phyloP scores from a whole-genome alignment of 768 basidiomycete species.

The Daedalea quercina region DNA sequence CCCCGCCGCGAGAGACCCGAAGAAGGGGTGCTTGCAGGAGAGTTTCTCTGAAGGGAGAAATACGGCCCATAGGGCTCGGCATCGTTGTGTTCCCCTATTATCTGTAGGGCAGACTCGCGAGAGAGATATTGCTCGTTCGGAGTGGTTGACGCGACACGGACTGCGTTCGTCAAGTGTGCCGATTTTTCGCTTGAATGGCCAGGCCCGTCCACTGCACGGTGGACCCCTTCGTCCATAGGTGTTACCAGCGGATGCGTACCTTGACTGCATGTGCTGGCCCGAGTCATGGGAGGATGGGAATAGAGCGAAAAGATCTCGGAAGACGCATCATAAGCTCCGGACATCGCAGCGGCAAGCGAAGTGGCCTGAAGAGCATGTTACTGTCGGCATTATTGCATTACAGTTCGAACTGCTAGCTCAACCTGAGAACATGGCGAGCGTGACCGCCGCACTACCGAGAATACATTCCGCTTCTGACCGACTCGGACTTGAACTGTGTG shows the following conservation, averaged over 20 bases:
- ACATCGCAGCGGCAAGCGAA: not conserved
- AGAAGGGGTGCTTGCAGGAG: not conserved
- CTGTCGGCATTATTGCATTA: too few species aligned
- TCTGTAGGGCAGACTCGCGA: not conserved
- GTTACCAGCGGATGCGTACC: conserved; percentile 1
- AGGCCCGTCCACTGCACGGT: not conserved
- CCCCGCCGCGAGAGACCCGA: conserved; percentile 11
- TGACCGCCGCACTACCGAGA: too few species aligned
- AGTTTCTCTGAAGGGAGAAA: conserved; percentile 9
- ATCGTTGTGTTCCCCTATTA: not conserved
- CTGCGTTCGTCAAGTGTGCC: not conserved
- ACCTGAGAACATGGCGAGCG: too few species aligned
- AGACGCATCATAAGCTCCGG: not conserved
- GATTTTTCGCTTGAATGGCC: not conserved
- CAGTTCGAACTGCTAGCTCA: too few species aligned
- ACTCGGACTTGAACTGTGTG: too few species aligned
- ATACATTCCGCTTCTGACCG: too few species aligned
- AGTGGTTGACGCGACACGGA: not conserved
- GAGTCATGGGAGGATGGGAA: conserved; percentile 3
- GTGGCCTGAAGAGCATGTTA: too few species aligned
- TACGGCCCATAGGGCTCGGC: conserved; percentile 10
- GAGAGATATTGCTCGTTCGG: not conserved
- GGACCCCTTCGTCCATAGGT: not conserved
- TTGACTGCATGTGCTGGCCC: conserved; percentile 2
- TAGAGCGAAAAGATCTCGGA: conserved; percentile 5